Evolutionary conservation across 306 rosid genomes (phyloP), one percentile per base, ranked within the genome.

Genomic region (Prunus padus): DNA sequence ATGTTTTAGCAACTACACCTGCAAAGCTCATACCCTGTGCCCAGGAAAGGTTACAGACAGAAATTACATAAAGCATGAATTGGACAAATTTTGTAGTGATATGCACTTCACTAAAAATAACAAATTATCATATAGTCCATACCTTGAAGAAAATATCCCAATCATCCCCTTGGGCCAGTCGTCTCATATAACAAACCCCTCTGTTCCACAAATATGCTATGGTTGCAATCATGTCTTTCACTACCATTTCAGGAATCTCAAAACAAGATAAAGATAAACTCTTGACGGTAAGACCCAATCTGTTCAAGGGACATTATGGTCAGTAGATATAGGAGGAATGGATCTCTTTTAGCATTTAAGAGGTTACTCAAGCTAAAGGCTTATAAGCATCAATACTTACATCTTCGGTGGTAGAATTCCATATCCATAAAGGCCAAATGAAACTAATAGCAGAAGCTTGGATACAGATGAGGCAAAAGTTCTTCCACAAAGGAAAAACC

Each of bases 71-170:
- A 57, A 23, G 11, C 19, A 5, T 23, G 64, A 23, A 23, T 23
- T 57, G 64, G 64, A 25, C 33, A 57, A 11, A 8, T 7, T 12
- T 15, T 18, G 42, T 8, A 2, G 19, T 11, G 33, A 22, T 16
- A 12, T 25, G 18, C 31, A 25, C 33, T 59, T 59, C 64, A 59
- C 25, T 25, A 0, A 59, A 59, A 6, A 30, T 30, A 59, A 23
- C 25, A 25, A 61, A 28, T 31, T 49, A 63, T 52, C 18, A 16
- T 37, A 8, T 37, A 8, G 50, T 76, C 65, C 75, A 77, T 91
- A 91, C 98, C 98, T 89, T 88, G 25, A 91, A 82, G 86, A 93
- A 89, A 66, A 65, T 66, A 51, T 80, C 74, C 96, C 96, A 93
- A 74, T 87, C 89, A 14, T 83, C 86, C 55, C 98, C 97, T 33